phyloP scores from a whole-genome alignment of 306 rosid species.

The Trifolium pratense region DNA sequence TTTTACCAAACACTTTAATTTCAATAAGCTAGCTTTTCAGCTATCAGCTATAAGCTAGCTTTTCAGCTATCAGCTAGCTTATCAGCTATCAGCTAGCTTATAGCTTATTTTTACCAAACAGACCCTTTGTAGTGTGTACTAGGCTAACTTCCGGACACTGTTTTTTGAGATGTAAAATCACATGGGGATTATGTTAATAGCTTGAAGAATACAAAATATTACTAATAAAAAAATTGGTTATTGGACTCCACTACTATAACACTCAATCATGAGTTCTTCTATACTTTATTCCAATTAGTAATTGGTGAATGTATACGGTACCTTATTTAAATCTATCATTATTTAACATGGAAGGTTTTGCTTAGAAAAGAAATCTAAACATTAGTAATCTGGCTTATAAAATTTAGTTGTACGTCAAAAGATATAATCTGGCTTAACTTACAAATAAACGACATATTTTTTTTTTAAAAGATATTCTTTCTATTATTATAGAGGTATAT shows the following conservation, averaged over 20 bases:
- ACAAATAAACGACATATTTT: background rate
- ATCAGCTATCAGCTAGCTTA: too few relatives aligned
- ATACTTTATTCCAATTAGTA: background rate
- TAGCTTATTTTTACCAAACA: too few relatives aligned
- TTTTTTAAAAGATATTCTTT: too few relatives aligned
- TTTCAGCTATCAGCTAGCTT: too few relatives aligned
- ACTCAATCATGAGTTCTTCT: constrained; percentile 44
- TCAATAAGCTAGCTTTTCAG: too few relatives aligned
- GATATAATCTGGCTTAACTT: background rate
- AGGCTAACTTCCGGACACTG: constrained; percentile 24
- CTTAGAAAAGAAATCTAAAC: background rate
- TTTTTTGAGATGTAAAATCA: constrained; percentile 27
- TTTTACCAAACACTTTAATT: too few relatives aligned
- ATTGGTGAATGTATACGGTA: background rate
- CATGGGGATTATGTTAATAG: constrained; percentile 20
- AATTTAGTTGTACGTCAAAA: background rate
- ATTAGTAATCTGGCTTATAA: background rate
- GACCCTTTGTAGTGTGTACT: constrained; percentile 11
- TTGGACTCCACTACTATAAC: constrained; percentile 33
- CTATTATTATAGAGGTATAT: too few relatives aligned
- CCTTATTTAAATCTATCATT: background rate
- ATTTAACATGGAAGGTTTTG: constrained; percentile 4
- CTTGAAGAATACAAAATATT: background rate
- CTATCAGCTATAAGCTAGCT: too few relatives aligned
- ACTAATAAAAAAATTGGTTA: background rate